A percentile compares a stretch with the other conserved stretches of the same genome.
phyloP scores from a whole-genome alignment of 805 yeast species.

The Groenewaldozyma salmanticensis region DNA sequence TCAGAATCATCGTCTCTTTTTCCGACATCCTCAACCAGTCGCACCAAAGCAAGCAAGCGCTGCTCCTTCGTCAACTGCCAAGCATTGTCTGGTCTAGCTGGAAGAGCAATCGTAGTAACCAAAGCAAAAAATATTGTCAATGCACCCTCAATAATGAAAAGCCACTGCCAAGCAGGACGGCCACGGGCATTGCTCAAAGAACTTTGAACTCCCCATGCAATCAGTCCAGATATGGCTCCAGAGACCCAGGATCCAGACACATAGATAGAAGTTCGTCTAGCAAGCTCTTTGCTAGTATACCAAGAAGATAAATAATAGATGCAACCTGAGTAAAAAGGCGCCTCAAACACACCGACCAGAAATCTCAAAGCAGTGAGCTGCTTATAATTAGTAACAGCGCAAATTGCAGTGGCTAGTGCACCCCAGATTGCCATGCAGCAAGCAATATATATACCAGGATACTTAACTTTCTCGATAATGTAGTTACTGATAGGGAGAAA shows the following conservation, averaged over 20 bases:
- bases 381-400: constrained; percentile 35
- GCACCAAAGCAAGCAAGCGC: constrained; percentile 12
- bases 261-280: constrained; percentile 41
- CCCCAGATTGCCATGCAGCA: constrained; percentile 43
- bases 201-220: constrained; percentile 44
- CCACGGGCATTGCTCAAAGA: constrained; percentile 34
- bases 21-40: constrained; percentile 17
- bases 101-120: constrained; percentile 38
- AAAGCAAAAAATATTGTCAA: constrained; percentile 40
- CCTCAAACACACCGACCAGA: constrained; percentile 40
- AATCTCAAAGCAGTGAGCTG: constrained; percentile 38
- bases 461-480: constrained; percentile 23
- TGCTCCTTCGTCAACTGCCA: constrained; percentile 17
- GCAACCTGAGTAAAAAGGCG: constrained; percentile 41
- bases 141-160: constrained; percentile 47
- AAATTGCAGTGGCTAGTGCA: constrained; percentile 38
- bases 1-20: constrained; percentile 25
- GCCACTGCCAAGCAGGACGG: constrained; percentile 44
- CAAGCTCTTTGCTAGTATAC: constrained; percentile 43
- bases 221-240: constrained; percentile 47
- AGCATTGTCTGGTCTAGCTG: constrained; percentile 42
- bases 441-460: constrained; percentile 41
- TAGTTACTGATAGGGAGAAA: constrained; percentile 26
- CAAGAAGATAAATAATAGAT: constrained; percentile 44
- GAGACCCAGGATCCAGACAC: constrained; percentile 41